A percentile compares a stretch with the other conserved stretches of the same genome.
phyloP scores from a whole-genome alignment of 2,329 filamentous ascomycete species.

The Hypoxylon sp. region DNA sequence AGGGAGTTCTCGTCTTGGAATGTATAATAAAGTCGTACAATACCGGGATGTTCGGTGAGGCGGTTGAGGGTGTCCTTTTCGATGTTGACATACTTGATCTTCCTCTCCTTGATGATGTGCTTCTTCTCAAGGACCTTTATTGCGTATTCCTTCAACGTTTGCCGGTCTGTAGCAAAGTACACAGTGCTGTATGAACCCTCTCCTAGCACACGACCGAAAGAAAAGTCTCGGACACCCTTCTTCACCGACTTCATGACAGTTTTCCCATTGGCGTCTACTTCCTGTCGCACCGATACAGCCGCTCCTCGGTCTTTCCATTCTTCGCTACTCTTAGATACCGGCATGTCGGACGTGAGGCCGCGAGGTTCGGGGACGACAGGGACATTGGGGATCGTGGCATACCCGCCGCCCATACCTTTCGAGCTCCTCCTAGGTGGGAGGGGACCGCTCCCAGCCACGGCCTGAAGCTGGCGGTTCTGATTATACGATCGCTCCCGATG shows the following conservation, averaged over 20 bases:
- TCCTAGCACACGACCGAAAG: constrained; percentile 89
- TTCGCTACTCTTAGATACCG: constrained; percentile 75
- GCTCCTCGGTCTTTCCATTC: constrained; percentile 97
- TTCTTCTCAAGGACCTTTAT: constrained; percentile 98
- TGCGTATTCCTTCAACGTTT: constrained; percentile 95
- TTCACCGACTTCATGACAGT: constrained; percentile 88
- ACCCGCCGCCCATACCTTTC: constrained; percentile 74
- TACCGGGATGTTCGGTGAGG: constrained; percentile 94
- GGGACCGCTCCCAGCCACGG: constrained; percentile 69
- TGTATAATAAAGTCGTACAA: constrained; percentile 97
- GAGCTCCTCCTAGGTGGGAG: constrained; percentile 84
- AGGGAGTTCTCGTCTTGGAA: constrained; percentile 97
- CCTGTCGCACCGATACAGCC: constrained; percentile 84
- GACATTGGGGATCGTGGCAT: constrained; percentile 62
- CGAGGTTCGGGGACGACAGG: constrained; percentile 55
- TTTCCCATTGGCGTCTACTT: constrained; percentile 87
- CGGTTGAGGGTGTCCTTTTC: constrained; percentile 98
- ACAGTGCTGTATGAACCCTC: constrained; percentile 99
- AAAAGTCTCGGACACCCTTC: constrained; percentile 97
- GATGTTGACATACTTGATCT: constrained; percentile 99
- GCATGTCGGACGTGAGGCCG: constrained; percentile 58
- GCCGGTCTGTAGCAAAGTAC: constrained; percentile 90
- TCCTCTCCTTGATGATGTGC: constrained; percentile 99
- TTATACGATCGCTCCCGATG: constrained; percentile 79
- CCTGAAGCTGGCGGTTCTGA: constrained; percentile 67